phyloP scores from a whole-genome alignment of 2,329 filamentous ascomycete genomes.

The Aureobasidium leucospermi region DNA sequence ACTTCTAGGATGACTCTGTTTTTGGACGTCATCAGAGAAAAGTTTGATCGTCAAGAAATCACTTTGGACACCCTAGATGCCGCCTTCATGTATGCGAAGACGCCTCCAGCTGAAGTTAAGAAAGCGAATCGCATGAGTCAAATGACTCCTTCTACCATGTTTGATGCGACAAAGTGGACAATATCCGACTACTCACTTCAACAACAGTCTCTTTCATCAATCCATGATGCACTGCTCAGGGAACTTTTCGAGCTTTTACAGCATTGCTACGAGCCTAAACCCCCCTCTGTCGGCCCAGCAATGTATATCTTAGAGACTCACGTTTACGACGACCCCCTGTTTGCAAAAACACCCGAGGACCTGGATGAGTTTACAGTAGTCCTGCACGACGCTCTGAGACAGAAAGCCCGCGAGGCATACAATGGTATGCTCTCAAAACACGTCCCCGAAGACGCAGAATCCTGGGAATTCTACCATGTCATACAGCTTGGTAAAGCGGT shows the following conservation, averaged over 20 bases:
- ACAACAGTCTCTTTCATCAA: constrained; percentile 62
- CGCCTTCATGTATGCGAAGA: constrained; percentile 75
- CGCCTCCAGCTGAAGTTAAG: constrained; percentile 54
- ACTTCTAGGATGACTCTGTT: constrained; percentile 73
- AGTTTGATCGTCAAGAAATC: constrained; percentile 78
- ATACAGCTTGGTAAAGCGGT: constrained; percentile 83
- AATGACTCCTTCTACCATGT: constrained; percentile 34
- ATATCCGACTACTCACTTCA: constrained; percentile 50
- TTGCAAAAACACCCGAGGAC: constrained; percentile 63
- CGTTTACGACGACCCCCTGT: constrained; percentile 69
- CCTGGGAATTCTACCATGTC: constrained; percentile 88
- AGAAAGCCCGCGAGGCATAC: constrained; percentile 74
- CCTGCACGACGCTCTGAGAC: constrained; percentile 63
- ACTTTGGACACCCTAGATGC: constrained; percentile 73
- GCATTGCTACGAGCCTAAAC: constrained; percentile 82
- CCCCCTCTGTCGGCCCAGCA: constrained; percentile 69
- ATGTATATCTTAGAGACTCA: constrained; percentile 78
- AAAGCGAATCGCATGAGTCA: constrained; percentile 47
- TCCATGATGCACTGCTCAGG: constrained; percentile 76
- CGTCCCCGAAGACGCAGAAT: constrained; percentile 69
- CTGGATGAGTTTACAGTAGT: constrained; percentile 64
- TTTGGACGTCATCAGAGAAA: constrained; percentile 75
- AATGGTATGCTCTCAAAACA: constrained; percentile 68
- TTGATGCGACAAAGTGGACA: constrained; percentile 46
- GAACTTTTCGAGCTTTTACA: constrained; percentile 85